phyloP scores from a whole-genome alignment of 177 flowering plant species.

The Tripterygium wilfordii region DNA sequence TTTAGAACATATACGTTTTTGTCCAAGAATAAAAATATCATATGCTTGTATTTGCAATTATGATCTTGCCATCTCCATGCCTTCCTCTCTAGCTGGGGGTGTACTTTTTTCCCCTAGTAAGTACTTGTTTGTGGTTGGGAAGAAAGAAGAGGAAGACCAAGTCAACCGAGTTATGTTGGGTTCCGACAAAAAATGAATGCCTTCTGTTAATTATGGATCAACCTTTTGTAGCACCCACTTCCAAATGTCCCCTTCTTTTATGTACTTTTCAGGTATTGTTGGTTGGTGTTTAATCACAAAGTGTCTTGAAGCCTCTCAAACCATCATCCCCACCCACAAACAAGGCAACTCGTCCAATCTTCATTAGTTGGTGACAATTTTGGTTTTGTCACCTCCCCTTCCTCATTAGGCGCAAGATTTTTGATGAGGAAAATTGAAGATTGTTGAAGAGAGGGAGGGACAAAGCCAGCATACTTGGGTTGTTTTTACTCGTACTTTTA shows the following conservation, averaged over 20 bases:
- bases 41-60: no score
- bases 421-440: not conserved
- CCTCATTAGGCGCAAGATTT: slow-evolving; percentile 1
- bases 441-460: not conserved
- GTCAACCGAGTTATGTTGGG: slow-evolving; percentile 10
- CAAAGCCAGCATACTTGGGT: no score
- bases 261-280: no score
- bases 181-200: not conserved
- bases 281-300: no score
- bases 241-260: no score
- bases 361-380: slow-evolving; percentile 3
- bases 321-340: not conserved
- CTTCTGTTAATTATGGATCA: not conserved
- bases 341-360: not conserved
- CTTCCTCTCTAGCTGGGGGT: no score
- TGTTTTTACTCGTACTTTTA: no score
- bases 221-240: not conserved
- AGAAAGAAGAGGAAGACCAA: slow-evolving; percentile 5
- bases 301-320: not conserved
- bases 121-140: not conserved
- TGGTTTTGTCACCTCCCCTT: slow-evolving; percentile 11
- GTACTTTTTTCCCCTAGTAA: no score
- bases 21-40: no score
- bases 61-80: no score
- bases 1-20: no score